Base-by-base conservation (phyloP, 2,329 filamentous ascomycete genomes). In the Plectosphaerella cucumerina region DNA sequence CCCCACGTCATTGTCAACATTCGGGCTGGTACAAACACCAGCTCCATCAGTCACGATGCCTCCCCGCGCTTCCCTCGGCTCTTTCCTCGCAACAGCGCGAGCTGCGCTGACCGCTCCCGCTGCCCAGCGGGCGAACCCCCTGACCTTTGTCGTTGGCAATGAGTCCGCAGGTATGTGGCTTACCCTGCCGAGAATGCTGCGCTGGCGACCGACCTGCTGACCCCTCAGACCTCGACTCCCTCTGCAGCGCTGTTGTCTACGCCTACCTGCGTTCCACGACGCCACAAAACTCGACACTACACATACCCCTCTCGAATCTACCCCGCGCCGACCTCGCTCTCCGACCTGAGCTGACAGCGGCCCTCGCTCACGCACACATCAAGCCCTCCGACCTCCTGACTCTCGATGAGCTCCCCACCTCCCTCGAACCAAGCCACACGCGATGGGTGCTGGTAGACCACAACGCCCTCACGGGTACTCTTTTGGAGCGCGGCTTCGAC, bases 381-480 rank as follows among this genome's bases (percentile, higher is more conserved):
- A 65, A 73, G 2, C 67, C 77, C 3, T 70, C 72, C 6, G 84
- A 91, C 55, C 73, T 94, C 0, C 76, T 91, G 50, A 92, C 77
- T 10, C 65, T 81, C 14, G 74, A 72, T 4, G 74, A 77, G n/a
- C 70, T 81, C 0, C 73, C 74, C 2, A 56, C 59, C 4, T 67
- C 62, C 39, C 63, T 87, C 11, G 59, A 65, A 0, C 73, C 81
- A 0, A 73, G 78, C 22, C 77, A 82, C 44, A 86, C 86, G 1
- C 73, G 72, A 47, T 91, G 87, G 87, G 69, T 90, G 17, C 73
- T 94, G 1, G 87, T 94, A 4, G 89, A 94, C 68, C 90, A 94
- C 72, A 94, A 94, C 63, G 77, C 74, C 1, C 72, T 90, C 45
- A 85, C 86, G 6, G 87, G 87, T 0, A 60, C 68, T 14, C 70